Conservation (phyloP, 352 stramenopile species). For the Phytopythium sindhum region DNA sequence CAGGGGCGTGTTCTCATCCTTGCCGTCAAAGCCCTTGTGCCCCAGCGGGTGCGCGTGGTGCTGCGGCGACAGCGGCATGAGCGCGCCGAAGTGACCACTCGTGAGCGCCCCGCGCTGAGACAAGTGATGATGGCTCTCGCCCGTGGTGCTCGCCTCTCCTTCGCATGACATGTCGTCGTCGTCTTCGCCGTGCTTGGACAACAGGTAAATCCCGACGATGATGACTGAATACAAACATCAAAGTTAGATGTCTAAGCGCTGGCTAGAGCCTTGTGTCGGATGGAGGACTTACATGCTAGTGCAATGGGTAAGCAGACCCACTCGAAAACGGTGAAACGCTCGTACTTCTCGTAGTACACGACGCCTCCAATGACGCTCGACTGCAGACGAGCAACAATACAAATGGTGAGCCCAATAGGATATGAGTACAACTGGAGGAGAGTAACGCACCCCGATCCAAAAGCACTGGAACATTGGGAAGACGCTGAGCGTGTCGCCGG, state of each 20-base stretch:
- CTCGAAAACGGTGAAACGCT: constrained; percentile 68
- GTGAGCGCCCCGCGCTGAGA: constrained; percentile 46
- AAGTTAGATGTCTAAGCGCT: too few relatives aligned
- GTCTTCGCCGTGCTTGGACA: constrained; percentile 71
- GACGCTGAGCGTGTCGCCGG: constrained; percentile 77
- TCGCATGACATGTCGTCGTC: constrained; percentile 28
- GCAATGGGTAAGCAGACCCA: constrained; percentile 81
- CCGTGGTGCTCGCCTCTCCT: constrained; percentile 15
- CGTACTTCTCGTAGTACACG: constrained; percentile 87
- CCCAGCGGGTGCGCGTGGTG: constrained; percentile 37
- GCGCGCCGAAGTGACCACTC: constrained; percentile 66
- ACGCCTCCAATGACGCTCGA: constrained; percentile 82
- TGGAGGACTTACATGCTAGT: constrained; percentile 48
- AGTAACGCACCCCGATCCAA: constrained; percentile 74
- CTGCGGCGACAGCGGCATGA: constrained; percentile 76
- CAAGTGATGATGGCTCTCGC: constrained; percentile 27
- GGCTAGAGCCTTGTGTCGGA: not conserved
- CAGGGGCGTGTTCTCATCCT: constrained; percentile 43
- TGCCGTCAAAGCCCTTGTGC: constrained; percentile 47
- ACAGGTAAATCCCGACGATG: constrained; percentile 78
- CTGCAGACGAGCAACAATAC: constrained; percentile 21
- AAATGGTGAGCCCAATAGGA: not conserved
- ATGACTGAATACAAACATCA: constrained; percentile 46
- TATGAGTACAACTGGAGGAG: not conserved
- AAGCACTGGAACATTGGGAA: constrained; percentile 90